Base-by-base conservation (phyloP, 306 rosid species). In the Cucurbita pepo region DNA sequence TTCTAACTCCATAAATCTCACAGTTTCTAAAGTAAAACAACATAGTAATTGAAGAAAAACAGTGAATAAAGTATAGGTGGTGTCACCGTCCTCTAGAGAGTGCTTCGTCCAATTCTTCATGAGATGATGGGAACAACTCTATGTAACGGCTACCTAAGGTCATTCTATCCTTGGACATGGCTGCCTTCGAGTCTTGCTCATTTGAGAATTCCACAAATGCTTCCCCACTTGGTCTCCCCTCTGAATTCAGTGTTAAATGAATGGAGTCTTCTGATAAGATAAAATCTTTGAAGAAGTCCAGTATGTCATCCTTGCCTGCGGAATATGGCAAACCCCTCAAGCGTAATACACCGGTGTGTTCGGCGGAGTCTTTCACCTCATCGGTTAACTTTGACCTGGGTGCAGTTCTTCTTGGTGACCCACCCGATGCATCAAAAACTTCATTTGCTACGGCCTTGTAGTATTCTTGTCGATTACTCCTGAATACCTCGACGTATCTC, bases 191-290 rank as follows among this genome's bases (percentile, higher is more conserved):
- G 74, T 92, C 98, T 58, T 88, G 93, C 21, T 87, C 83, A 37
- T 78, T 79, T 44, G 77, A 79, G 54, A 92, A 92, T 91, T 92
- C 98, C 59, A 88, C 95, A 76, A 86, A 90, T 73, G 96, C 98
- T 83, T 92, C 98, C 76, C 98, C 98, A 22, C 93, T 90, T 36
- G 93, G 93, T 76, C 98, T 87, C n/a, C 98, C 98, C 82, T 92
- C 96, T 2, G 89, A 92, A 77, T 88, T 92, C 93, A 86, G 71
- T 69, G 84, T 45, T 43, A 90, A 80, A 79, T 88, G 88, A 76
- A 90, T 60, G 0, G 83, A 79, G 30, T 87, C 86, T 65, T 92
- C 93, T 6, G 88, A 75, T 79, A 92, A 78, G 41, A 36, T 82
- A 78, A 74, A 90, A 72, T 85, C 96, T 81, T 87, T 85, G 45